Evolutionary conservation across 2,329 filamentous ascomycete genomes (phyloP).

Genomic region (Talaromyces piceae): DNA sequence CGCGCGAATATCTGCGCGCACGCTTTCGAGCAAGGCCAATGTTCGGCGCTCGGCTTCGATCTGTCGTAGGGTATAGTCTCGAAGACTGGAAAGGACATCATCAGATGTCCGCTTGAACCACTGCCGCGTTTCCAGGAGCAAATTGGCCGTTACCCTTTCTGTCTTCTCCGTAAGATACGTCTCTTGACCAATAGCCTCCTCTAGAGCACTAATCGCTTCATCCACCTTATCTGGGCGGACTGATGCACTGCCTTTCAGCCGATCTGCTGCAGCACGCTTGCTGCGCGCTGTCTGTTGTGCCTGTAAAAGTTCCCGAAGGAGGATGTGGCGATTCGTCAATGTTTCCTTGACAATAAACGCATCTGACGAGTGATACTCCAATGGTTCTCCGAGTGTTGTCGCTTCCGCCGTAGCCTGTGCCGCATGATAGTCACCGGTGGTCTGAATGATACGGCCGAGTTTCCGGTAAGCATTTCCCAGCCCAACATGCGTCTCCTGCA

Average conservation of each 20-base stretch:
- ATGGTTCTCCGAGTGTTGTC: slow-evolving; percentile 84
- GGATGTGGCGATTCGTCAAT: slow-evolving; percentile 92
- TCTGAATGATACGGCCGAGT: slow-evolving; percentile 87
- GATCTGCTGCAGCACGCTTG: slow-evolving; percentile 78
- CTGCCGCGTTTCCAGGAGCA: slow-evolving; percentile 77
- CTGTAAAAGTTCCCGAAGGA: slow-evolving; percentile 86
- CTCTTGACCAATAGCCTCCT: slow-evolving; percentile 79
- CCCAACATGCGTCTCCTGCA: slow-evolving; percentile 84
- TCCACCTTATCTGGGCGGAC: slow-evolving; percentile 94
- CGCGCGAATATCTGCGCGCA: slow-evolving; percentile 83
- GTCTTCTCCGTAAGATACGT: slow-evolving; percentile 77
- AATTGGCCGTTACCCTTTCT: slow-evolving; percentile 77
- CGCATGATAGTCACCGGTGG: slow-evolving; percentile 88
- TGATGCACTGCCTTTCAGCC: slow-evolving; percentile 76
- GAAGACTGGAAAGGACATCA: slow-evolving; percentile 75
- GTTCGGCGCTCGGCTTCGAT: slow-evolving; percentile 93
- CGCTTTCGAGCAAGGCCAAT: slow-evolving; percentile 84
- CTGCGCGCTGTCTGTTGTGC: slow-evolving; percentile 78
- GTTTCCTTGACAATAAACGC: slow-evolving; percentile 98
- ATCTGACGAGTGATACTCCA: slow-evolving; percentile 91
- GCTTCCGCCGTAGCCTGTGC: slow-evolving; percentile 95
- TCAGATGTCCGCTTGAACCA: slow-evolving; percentile 83
- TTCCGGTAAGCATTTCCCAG: slow-evolving; percentile 88
- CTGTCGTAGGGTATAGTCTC: slow-evolving; percentile 88
- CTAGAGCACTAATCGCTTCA: slow-evolving; percentile 84